These are phyloP conservation scores for Pascua sp. DNA, from an alignment of 1,284 basidiomycete genomes.

Conservation along the genomic window DNA sequence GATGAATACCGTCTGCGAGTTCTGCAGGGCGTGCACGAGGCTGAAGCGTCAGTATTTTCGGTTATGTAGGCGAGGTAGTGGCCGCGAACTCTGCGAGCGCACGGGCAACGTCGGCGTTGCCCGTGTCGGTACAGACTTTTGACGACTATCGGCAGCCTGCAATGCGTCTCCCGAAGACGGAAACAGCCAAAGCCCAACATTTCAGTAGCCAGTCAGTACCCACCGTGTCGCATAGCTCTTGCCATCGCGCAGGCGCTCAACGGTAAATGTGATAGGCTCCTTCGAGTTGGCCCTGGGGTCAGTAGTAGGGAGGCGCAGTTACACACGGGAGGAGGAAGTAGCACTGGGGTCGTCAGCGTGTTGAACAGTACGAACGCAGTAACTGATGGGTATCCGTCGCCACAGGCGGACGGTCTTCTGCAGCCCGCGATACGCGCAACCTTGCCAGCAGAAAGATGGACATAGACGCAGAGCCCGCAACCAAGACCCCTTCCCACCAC, in stretches of 20 bases:
- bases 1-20: constrained; percentile 71
- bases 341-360: constrained; percentile 20
- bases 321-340: constrained; percentile 45
- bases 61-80: no score
- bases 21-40: constrained; percentile 73
- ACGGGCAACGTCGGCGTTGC: no score
- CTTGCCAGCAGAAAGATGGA: no score
- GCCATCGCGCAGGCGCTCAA: constrained; percentile 75
- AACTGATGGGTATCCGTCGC: not conserved
- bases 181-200: not conserved
- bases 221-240: constrained; percentile 31
- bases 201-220: not conserved
- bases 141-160: no score
- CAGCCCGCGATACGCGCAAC: no score
- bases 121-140: no score
- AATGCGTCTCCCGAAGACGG: no score
- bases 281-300: constrained; percentile 63
- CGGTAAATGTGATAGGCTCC: constrained; percentile 76
- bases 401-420: no score
- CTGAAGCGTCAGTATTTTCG: constrained; percentile 50
- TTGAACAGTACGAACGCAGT: not conserved
- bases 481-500: no score
- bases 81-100: no score
- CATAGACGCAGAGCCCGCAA: no score
- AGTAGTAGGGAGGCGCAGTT: not conserved